phyloP scores from a whole-genome alignment of 768 basidiomycete genomes.

The Phanerochaete sordida region DNA sequence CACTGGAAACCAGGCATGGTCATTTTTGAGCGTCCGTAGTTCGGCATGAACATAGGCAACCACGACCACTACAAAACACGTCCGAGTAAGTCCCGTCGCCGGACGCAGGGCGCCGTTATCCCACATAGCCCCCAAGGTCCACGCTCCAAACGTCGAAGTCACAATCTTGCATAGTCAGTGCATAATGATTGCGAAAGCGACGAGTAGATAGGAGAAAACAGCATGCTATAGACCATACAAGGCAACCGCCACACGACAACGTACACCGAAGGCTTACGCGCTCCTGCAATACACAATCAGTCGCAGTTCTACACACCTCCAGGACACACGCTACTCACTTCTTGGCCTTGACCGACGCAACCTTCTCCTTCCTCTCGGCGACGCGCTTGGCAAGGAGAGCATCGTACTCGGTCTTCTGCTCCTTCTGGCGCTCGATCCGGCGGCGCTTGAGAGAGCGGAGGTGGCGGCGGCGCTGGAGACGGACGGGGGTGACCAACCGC shows the following conservation, averaged over 20 bases:
- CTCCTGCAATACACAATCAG: constrained; percentile 13
- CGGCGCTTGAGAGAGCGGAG: constrained; percentile 85
- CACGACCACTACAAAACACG: not conserved
- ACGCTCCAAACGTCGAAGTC: not conserved
- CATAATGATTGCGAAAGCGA: constrained; percentile 23
- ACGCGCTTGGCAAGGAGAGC: constrained; percentile 82
- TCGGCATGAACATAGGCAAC: not conserved
- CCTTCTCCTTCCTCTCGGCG: constrained; percentile 91
- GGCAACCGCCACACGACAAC: constrained; percentile 22
- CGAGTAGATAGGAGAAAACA: constrained; percentile 18
- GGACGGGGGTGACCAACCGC: constrained; percentile 90
- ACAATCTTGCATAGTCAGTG: constrained; percentile 15
- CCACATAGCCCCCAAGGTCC: not conserved
- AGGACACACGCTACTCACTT: constrained; percentile 36
- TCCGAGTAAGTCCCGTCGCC: not conserved
- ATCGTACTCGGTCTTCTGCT: constrained; percentile 93
- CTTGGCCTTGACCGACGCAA: constrained; percentile 83
- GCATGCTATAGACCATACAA: constrained; percentile 30
- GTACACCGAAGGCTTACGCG: constrained; percentile 20
- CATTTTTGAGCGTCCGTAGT: not conserved
- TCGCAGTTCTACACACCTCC: constrained; percentile 38
- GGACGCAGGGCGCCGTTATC: not conserved
- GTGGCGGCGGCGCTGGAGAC: constrained; percentile 95
- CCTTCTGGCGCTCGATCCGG: constrained; percentile 88
- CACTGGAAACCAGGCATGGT: not conserved